Evolutionary conservation across 2,329 filamentous ascomycete species (phyloP).

Genomic region (Fusarium ambrosium): DNA sequence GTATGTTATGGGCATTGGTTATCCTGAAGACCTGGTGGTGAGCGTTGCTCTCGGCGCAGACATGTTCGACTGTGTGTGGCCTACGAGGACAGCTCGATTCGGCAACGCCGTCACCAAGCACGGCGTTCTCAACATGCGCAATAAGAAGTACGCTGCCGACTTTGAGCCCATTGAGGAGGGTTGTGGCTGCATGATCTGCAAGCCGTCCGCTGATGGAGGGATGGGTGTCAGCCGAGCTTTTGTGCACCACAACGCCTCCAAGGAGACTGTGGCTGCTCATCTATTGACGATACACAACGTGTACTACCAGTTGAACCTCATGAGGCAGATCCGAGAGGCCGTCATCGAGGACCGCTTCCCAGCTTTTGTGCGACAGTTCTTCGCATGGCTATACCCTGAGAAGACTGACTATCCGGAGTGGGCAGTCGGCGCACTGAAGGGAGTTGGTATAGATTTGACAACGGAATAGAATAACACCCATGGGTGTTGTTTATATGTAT

Average conservation of each 20-base stretch:
- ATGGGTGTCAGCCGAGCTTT: constrained; percentile 89
- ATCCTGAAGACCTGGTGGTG: constrained; percentile 95
- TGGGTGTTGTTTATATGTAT: background rate
- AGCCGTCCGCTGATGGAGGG: constrained; percentile 73
- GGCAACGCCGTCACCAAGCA: constrained; percentile 89
- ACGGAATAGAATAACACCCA: constrained; percentile 36
- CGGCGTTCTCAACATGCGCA: constrained; percentile 88
- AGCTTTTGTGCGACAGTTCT: constrained; percentile 82
- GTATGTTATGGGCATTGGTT: constrained; percentile 99
- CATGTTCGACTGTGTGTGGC: constrained; percentile 99
- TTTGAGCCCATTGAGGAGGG: constrained; percentile 86
- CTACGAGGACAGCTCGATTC: constrained; percentile 94
- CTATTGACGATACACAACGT: constrained; percentile 95
- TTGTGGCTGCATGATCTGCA: constrained; percentile 86
- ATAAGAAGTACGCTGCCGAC: constrained; percentile 81
- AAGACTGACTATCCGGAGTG: constrained; percentile 81
- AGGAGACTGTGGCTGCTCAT: constrained; percentile 92
- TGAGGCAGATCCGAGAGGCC: constrained; percentile 80
- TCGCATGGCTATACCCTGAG: constrained; percentile 74
- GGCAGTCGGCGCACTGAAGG: constrained; percentile 83
- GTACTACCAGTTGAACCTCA: constrained; percentile 88
- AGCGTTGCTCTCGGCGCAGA: constrained; percentile 94
- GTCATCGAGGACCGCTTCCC: constrained; percentile 88
- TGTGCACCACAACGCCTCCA: constrained; percentile 90
- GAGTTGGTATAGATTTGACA: constrained; percentile 80